phyloP scores from a whole-genome alignment of 495 filamentous ascomycete genomes.

The Chaetomium fimeti region DNA sequence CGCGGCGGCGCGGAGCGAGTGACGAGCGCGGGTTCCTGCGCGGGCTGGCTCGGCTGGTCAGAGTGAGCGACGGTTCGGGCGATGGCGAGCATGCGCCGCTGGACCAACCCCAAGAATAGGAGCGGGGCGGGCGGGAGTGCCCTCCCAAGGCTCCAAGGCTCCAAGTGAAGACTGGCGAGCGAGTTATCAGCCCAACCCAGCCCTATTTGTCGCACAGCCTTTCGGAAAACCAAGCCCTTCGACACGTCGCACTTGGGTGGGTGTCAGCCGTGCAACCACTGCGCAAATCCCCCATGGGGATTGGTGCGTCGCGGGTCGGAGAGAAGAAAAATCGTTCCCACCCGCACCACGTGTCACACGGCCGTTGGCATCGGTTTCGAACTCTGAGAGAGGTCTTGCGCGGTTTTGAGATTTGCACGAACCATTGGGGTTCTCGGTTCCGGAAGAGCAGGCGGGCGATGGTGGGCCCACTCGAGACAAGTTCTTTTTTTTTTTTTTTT shows the following conservation, averaged over 20 bases:
- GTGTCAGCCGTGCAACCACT: not conserved
- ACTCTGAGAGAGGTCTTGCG: conserved; percentile 3
- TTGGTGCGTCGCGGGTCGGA: conserved; percentile 6
- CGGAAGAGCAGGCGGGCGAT: not conserved
- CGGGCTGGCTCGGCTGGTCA: conserved; percentile 31
- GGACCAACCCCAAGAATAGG: not conserved
- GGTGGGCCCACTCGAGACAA: not conserved
- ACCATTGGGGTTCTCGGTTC: conserved; percentile 2
- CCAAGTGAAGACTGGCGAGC: too few species aligned
- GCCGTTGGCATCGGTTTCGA: conserved; percentile 30
- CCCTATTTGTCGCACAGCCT: conserved; percentile 4
- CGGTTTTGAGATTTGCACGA: conserved; percentile 14
- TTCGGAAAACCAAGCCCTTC: not conserved
- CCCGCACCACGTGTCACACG: conserved; percentile 37
- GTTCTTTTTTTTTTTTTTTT: not conserved
- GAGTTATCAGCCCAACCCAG: not conserved
- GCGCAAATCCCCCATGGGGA: conserved; percentile 9
- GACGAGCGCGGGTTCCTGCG: conserved; percentile 38
- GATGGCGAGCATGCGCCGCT: not conserved
- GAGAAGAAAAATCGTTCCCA: conserved; percentile 10
- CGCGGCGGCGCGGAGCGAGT: conserved; percentile 25
- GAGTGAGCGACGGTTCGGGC: not conserved
- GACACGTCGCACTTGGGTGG: not conserved
- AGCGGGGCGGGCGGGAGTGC: conserved; percentile 7
- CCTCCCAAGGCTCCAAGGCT: not conserved